phyloP scores from a whole-genome alignment of 345 rosid genomes.

The Lumnitzera littorea region DNA sequence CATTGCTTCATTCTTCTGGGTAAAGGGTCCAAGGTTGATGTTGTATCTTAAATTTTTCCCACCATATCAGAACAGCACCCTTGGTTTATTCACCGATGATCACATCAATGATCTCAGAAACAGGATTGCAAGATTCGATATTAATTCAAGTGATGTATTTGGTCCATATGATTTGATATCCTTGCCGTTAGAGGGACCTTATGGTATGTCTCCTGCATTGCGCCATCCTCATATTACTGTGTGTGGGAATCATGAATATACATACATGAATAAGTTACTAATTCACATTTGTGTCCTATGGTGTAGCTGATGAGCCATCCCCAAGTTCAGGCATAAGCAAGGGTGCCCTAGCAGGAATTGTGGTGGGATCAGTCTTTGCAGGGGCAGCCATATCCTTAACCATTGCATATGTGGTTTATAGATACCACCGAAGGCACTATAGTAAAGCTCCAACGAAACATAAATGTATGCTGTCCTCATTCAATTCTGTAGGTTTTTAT shows the following conservation, averaged over 20 bases:
- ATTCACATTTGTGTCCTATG: not conserved
- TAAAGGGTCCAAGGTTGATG: conserved; percentile 34
- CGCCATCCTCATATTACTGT: not conserved
- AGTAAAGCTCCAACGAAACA: conserved; percentile 1
- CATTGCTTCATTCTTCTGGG: conserved; percentile 32
- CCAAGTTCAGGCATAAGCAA: conserved; percentile 10
- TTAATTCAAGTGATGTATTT: conserved; percentile 20
- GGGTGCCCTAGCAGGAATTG: conserved; percentile 10
- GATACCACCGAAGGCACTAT: conserved; percentile 3
- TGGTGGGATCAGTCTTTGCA: conserved; percentile 11
- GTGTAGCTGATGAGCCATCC: not conserved
- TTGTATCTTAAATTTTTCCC: conserved; percentile 42
- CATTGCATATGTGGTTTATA: conserved; percentile 8
- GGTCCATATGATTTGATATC: conserved; percentile 51
- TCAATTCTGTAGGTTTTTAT: not conserved
- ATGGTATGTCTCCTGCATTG: conserved; percentile 19
- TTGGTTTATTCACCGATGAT: conserved; percentile 18
- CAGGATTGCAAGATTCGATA: conserved; percentile 25
- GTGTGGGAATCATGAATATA: not conserved
- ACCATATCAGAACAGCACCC: not conserved
- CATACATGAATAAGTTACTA: not conserved
- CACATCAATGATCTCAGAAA: conserved; percentile 24
- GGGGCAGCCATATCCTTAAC: conserved; percentile 2
- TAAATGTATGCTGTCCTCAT: not conserved
- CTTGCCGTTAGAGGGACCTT: conserved; percentile 29